Base-by-base conservation (phyloP, 345 rosid genomes). In the Eucalyptus cloeziana region DNA sequence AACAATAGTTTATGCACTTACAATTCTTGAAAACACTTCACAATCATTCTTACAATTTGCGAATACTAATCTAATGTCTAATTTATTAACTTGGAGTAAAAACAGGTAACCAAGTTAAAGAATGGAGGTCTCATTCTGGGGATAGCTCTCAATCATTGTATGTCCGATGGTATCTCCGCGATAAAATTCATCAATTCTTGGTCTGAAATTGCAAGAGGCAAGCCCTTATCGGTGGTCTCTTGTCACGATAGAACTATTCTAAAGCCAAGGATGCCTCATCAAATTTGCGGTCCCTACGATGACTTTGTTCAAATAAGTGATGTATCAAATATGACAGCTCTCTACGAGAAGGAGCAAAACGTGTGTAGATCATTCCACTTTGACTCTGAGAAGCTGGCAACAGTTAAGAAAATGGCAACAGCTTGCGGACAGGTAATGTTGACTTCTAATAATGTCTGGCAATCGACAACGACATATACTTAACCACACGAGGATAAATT, bases 131-230 rank as follows among this genome's bases (percentile, higher is more conserved):
- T 95, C 89, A 92, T 94, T 7, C 86, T 95, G 87, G 96, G 93
- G 60, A 93, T 95, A 90, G 93, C 94, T 45, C 92, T 95, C 31
- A 92, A 95, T 64, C 97, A 95, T 88, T 90, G 95, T 2, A 83
- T 94, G 3, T 93, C 94, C 85, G 97, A 95, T 90, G 97, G 97
- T 51, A 93, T 89, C 89, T 96, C 96, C 5, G 95, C 95, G n/a
- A 89, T 94, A 89, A 94, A 92, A 83, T 91, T 95, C 88, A 94
- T 91, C 45, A 91, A 89, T 89, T 92, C 96, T 56, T 52, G 94
- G 62, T 90, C 93, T 31, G 95, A 95, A 90, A 85, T 94, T 52
- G 92, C 92, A 49, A 89, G 90, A 80, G 88, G 88, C 49, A 12
- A 60, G 51, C 33, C 86, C 13, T 14, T 85, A 14, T 85, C 86